Evolutionary conservation across 305 asterid species (phyloP), one percentile per base, ranked within the genome.

Genomic region (Striga hermonthica): DNA sequence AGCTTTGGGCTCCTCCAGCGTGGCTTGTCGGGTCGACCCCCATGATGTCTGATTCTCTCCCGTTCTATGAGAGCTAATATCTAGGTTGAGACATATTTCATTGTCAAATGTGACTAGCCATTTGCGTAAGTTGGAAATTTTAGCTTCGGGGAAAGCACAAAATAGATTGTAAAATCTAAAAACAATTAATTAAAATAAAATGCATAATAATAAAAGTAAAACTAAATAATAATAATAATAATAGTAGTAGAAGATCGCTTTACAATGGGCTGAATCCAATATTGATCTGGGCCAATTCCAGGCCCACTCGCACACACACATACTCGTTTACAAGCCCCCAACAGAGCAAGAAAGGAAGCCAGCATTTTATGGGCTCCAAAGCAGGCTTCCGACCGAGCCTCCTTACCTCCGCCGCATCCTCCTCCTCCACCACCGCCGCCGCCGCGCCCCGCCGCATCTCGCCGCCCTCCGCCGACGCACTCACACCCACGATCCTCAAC

Each of bases 401-500:
- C 64, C 67, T 74, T 39, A 63, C 58, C 74, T 72, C 73, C 73
- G 63, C 77, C 62, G 57, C 71, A 66, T 40, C 65, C 53, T 9
- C 66, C 48, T 28, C 62, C 69, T 31, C 72, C 41, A 10, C 67
- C 75, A 8, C 59, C 8, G 47, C 5, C 69, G 34, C 72, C 41
- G 9, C 67, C 75, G 9, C 59, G 9, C 55, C 5, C 59, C 70
- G 62, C 64, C 71, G 49, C 28, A 69, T 58, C 36, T 39, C 47
- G 31, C 70, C 77, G 65, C 55, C 50, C 48, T 50, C 76, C 39
- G 9, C 72, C 0, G 83, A 84, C 55, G 68, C 76, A 48, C 65
- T 84, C 67, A 73, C 89, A 35, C 71, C 84, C 55, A 62, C 73
- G 36, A 78, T 89, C 58, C 83, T 85, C 78, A 80, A 75, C 69